phyloP scores from a whole-genome alignment of 176 grass and related monocot genomes.

The Carex littledalei region DNA sequence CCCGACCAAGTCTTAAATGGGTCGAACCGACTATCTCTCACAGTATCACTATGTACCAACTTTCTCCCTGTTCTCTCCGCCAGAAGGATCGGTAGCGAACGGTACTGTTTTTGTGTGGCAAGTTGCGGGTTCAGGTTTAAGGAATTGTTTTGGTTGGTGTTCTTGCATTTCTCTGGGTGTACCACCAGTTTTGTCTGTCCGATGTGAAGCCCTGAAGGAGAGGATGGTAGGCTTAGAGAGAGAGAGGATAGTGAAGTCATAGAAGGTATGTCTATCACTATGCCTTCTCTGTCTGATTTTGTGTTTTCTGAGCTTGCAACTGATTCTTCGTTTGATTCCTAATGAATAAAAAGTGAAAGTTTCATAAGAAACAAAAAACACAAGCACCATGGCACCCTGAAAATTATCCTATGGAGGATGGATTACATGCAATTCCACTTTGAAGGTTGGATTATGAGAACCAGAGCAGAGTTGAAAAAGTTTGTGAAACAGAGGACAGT shows the following conservation, averaged over 20 bases:
- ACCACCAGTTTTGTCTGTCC: constrained; percentile 25
- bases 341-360: neutral
- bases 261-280: constrained; percentile 32
- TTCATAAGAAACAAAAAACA: neutral
- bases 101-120: constrained; percentile 43
- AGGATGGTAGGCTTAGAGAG: constrained; percentile 58
- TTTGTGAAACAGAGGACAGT: neutral
- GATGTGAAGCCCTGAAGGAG: constrained; percentile 64
- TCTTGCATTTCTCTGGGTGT: constrained; percentile 1
- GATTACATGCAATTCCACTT: neutral
- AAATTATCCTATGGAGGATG: neutral
- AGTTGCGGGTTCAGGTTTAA: constrained; percentile 18
- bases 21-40: constrained; percentile 61
- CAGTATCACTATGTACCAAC: constrained; percentile 18
- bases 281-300: neutral
- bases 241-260: constrained; percentile 25
- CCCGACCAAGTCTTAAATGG: constrained; percentile 95
- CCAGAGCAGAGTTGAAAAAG: neutral
- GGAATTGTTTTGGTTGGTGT: neutral
- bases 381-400: neutral
- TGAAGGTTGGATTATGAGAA: neutral
- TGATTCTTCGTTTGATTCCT: neutral
- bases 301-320: neutral
- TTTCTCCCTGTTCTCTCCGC: neutral
- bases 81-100: constrained; percentile 56